Conservation (phyloP, 768 basidiomycete species). For the Calocera cornea region DNA sequence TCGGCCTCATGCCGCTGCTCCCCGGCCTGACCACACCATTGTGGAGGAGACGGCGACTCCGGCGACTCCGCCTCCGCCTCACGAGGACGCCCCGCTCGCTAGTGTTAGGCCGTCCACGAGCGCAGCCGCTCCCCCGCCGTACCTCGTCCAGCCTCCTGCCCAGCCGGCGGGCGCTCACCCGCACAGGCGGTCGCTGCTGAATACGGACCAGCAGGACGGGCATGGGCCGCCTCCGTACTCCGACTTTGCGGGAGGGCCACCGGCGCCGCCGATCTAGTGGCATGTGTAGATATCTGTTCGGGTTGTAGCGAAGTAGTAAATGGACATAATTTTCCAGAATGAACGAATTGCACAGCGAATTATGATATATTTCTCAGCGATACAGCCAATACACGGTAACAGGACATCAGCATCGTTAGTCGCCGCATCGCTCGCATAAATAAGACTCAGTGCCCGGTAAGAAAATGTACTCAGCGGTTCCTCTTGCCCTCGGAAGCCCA, state of each 20-base stretch:
- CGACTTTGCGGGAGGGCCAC: not conserved
- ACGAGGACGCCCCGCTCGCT: not conserved
- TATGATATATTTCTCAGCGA: not conserved
- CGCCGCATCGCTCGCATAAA: not conserved
- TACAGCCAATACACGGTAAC: not conserved
- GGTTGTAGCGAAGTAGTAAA: not conserved
- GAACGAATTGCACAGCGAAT: not conserved
- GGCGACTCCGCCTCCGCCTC: conserved; percentile 5
- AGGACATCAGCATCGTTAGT: not conserved
- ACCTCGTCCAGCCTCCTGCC: not conserved
- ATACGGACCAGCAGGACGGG: not conserved
- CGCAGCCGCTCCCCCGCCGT: not conserved
- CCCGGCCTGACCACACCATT: not conserved
- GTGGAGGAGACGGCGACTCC: not conserved
- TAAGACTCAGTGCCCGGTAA: not conserved
- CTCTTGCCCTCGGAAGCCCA: not conserved
- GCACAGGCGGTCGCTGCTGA: not conserved
- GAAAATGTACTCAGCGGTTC: not conserved
- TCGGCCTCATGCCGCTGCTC: not conserved
- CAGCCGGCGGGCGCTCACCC: not conserved
- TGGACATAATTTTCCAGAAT: not conserved
- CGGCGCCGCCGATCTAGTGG: not conserved
- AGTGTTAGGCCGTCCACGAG: not conserved
- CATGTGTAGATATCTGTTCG: not conserved
- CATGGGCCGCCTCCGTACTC: conserved; percentile 6